These are phyloP conservation scores for Penicillium tannophilum DNA, from an alignment of 495 filamentous ascomycete genomes.

Conservation along the genomic window DNA sequence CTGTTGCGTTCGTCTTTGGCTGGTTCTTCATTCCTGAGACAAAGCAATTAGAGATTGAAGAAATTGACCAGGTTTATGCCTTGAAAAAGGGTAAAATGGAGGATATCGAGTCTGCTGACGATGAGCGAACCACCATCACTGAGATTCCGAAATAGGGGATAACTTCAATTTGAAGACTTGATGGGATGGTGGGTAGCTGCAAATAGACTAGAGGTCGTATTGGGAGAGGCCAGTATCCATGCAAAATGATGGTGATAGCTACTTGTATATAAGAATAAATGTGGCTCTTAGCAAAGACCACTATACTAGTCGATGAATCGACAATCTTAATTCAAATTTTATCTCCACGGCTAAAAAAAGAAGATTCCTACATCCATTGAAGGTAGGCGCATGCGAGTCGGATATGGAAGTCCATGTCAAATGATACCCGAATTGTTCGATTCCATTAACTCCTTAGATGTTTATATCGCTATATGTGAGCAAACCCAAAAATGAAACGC, in stretches of 20 bases:
- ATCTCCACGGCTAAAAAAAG: too few relatives aligned
- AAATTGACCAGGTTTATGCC: conserved; percentile 18
- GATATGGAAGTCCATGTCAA: neutral
- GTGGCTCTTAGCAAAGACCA: too few relatives aligned
- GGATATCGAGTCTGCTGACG: conserved; percentile 3
- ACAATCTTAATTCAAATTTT: too few relatives aligned
- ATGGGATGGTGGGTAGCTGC: neutral
- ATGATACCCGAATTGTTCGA: neutral
- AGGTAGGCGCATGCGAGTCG: neutral
- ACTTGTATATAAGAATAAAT: too few relatives aligned
- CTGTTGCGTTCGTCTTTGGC: conserved; percentile 18
- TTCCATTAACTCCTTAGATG: neutral
- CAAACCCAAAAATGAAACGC: neutral
- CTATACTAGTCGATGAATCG: too few relatives aligned
- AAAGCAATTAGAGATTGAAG: conserved; percentile 15
- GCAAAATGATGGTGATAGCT: too few relatives aligned
- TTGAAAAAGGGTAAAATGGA: neutral
- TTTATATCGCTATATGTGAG: neutral
- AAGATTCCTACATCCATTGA: neutral
- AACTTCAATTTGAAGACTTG: neutral
- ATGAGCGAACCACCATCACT: neutral
- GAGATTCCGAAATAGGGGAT: conserved; percentile 1
- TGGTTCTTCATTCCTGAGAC: conserved; percentile 23
- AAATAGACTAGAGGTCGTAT: neutral
- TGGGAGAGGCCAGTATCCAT: too few relatives aligned